These are phyloP conservation scores for Trichoderma orchidacearum DNA, from an alignment of 495 filamentous ascomycete species.

Conservation along the genomic window DNA sequence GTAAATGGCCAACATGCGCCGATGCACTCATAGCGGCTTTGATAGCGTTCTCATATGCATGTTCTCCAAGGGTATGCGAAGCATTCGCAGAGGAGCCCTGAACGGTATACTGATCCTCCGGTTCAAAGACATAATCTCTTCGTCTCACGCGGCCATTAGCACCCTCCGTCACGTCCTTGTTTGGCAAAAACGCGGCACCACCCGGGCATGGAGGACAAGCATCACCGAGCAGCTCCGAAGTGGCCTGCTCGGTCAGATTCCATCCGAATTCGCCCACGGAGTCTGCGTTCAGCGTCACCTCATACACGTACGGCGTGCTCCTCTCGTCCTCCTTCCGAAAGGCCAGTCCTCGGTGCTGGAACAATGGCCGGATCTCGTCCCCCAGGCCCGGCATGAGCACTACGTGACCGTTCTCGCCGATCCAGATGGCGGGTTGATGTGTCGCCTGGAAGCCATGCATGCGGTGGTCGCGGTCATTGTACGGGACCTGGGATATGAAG, in stretches of 20 bases:
- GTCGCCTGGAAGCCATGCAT: constrained; percentile 20
- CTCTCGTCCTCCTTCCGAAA: constrained; percentile 16
- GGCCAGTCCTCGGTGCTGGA: constrained; percentile 16
- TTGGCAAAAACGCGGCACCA: constrained; percentile 10
- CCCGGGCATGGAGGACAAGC: constrained; percentile 8
- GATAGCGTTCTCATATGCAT: constrained; percentile 7
- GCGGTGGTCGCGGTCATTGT: constrained; percentile 12
- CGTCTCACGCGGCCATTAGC: constrained; percentile 11
- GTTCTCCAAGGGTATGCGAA: neutral
- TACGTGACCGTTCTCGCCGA: constrained; percentile 16
- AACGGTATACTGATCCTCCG: neutral
- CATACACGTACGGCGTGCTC: constrained; percentile 17
- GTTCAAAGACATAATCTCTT: constrained; percentile 2
- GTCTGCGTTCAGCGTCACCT: constrained; percentile 14
- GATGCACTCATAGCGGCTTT: constrained; percentile 14
- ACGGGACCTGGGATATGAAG: constrained; percentile 18
- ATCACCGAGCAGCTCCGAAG: neutral
- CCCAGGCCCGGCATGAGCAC: constrained; percentile 10
- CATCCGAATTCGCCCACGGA: constrained; percentile 11
- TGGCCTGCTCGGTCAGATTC: constrained; percentile 13
- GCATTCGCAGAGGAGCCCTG: neutral
- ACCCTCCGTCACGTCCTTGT: constrained; percentile 9
- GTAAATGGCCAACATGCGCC: constrained; percentile 13
- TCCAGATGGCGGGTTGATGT: constrained; percentile 21
- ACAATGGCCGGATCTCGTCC: constrained; percentile 8